Evolutionary conservation across 208 protist species (phyloP).

Genomic region (Polymyxa betae): DNA sequence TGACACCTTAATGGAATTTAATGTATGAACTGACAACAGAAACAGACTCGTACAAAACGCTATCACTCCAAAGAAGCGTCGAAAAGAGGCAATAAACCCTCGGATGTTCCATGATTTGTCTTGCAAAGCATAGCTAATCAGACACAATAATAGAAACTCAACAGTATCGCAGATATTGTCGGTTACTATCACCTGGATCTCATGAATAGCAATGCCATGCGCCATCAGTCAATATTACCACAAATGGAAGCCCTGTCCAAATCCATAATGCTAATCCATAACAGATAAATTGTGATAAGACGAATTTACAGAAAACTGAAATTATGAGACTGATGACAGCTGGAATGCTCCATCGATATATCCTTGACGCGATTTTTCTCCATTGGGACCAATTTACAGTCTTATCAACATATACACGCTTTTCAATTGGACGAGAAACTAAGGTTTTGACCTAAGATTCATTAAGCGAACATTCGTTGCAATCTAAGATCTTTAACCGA

Average conservation of each 20-base stretch:
- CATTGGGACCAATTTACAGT: too few species aligned
- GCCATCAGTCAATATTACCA: not conserved
- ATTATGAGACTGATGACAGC: too few species aligned
- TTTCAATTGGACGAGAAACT: too few species aligned
- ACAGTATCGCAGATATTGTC: not conserved
- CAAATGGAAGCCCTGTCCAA: not conserved
- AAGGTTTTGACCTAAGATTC: too few species aligned
- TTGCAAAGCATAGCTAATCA: not conserved
- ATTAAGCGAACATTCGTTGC: too few species aligned
- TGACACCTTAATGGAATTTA: too few species aligned
- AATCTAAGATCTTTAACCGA: too few species aligned
- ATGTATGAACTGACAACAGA: not conserved
- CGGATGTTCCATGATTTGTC: not conserved
- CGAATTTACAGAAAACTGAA: too few species aligned
- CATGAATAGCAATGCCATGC: too few species aligned
- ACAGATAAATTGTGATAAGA: not conserved
- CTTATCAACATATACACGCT: too few species aligned
- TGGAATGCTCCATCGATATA: too few species aligned
- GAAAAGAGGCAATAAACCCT: not conserved
- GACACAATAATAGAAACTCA: not conserved
- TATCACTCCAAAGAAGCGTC: not conserved
- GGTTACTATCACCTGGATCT: not conserved
- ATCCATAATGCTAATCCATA: not conserved
- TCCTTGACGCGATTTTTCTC: too few species aligned
- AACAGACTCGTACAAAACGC: not conserved